Evolutionary conservation across 176 grass and related monocot species (phyloP), one percentile per base, ranked within the genome.

Genomic region (Triticum urartu): DNA sequence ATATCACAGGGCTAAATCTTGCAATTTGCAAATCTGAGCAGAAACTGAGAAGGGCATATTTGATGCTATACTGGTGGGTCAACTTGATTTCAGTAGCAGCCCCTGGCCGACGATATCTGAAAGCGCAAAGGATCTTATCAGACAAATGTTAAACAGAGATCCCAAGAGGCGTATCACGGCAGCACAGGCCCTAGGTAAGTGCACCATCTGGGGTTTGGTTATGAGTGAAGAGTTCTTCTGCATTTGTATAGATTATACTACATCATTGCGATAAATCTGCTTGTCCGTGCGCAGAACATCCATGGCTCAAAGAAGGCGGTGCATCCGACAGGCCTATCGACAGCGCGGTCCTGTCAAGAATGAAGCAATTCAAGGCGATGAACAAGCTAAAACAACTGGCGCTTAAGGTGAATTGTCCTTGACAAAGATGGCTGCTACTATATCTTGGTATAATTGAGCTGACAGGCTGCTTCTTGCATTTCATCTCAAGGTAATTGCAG

Each of bases 331-430:
- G 89, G 88, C 95, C 93, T 72, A 93, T 98, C n/a, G 78, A 98
- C 40, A 98, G 93, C 9, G 95, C 95, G n/a, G 93, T 98, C 11
- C 86, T 98, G 62, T 68, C 40, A 67, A 92, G 95, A 87, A 93
- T 98, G 91, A 98, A 88, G 83, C 93, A 94, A 82, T 98, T 98
- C 80, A 90, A 84, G 45, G 95, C 89, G 79, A 98, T 94, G 87
- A 98, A 95, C 91, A 95, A 95, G 71, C 86, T 95, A 61, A 98
- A 98, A 88, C 94, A 94, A 79, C 68, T 98, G 34, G 93, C 95
- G 13, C 86, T 98, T 33, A 92, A 94, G 95, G 95, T 98, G 33
- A 76, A 76, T 79, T 71, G 9, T 79, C 75, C 83, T 72, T 47
- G 77, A 68, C 25, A 62, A 11, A 36, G 42, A 52, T 70, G 47